Evolutionary conservation across 176 grass and related monocot species (phyloP).

Genomic region (Hsuehochloa calcarea): DNA sequence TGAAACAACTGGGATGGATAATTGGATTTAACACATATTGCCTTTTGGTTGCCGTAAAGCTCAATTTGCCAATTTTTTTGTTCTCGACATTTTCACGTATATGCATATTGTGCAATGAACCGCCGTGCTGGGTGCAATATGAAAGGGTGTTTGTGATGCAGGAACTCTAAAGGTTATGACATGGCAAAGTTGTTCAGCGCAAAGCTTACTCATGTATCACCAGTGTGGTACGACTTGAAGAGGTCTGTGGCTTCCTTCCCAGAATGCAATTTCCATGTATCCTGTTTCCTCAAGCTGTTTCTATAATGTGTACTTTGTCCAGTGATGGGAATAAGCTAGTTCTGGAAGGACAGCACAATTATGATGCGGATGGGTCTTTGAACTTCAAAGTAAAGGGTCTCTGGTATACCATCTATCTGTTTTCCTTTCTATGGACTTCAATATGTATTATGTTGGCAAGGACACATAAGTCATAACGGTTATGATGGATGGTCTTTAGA

Average conservation of each 20-base stretch:
- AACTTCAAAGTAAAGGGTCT: constrained; percentile 65
- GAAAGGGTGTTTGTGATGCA: constrained; percentile 28
- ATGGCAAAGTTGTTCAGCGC: constrained; percentile 79
- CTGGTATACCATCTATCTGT: constrained; percentile 49
- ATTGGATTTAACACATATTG: neutral
- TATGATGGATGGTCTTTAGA: neutral
- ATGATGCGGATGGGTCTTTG: constrained; percentile 77
- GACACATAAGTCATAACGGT: neutral
- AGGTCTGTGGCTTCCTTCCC: constrained; percentile 47
- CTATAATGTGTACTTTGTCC: constrained; percentile 15
- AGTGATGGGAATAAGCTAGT: constrained; percentile 75
- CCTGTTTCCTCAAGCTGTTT: constrained; percentile 34
- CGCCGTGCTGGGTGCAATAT: neutral
- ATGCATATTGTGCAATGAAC: constrained; percentile 13
- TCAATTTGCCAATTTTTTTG: neutral
- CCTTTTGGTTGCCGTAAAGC: neutral
- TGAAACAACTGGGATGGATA: neutral
- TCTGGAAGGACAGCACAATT: constrained; percentile 82
- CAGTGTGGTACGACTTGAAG: constrained; percentile 96
- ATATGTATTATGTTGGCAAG: neutral
- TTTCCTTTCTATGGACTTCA: constrained; percentile 18
- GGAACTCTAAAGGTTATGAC: constrained; percentile 98
- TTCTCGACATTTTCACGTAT: neutral
- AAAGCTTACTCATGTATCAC: constrained; percentile 89
- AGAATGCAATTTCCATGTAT: constrained; percentile 25